Evolutionary conservation across 2,329 filamentous ascomycete genomes (phyloP).

Genomic region (Trichoderma sp.): DNA sequence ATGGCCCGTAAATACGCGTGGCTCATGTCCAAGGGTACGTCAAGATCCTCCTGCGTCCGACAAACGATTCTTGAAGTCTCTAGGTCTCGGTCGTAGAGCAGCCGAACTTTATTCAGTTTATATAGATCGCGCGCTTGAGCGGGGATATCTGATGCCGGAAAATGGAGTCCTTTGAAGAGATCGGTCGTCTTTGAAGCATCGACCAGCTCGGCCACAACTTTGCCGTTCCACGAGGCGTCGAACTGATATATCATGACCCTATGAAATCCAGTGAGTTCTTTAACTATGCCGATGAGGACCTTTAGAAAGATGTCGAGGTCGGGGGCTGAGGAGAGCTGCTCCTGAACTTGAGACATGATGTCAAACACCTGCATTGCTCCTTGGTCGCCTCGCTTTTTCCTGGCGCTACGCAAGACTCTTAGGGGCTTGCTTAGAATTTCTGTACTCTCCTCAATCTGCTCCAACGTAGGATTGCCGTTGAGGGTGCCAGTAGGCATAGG

Average conservation of each 20-base stretch:
- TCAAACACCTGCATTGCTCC: conserved; percentile 88
- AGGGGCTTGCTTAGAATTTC: conserved; percentile 72
- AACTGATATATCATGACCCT: conserved; percentile 94
- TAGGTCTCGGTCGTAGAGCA: conserved; percentile 82
- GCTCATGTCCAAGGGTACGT: conserved; percentile 75
- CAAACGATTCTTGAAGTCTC: conserved; percentile 80
- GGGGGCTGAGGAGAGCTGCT: conserved; percentile 73
- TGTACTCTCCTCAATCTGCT: conserved; percentile 75
- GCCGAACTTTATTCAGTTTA: conserved; percentile 82
- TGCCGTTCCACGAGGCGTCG: conserved; percentile 76
- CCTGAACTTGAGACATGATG: conserved; percentile 88
- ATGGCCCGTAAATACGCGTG: conserved; percentile 84
- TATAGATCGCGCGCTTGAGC: conserved; percentile 86
- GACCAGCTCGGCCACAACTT: conserved; percentile 83
- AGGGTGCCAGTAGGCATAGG: conserved; percentile 70
- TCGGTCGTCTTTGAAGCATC: conserved; percentile 78
- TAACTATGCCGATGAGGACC: conserved; percentile 79
- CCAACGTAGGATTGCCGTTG: conserved; percentile 66
- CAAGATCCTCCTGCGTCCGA: conserved; percentile 68
- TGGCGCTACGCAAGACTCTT: conserved; percentile 71
- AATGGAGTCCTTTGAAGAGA: conserved; percentile 82
- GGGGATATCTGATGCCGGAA: conserved; percentile 83
- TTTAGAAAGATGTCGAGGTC: conserved; percentile 74
- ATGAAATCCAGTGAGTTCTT: conserved; percentile 87
- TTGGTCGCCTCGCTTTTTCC: conserved; percentile 73